phyloP scores from a whole-genome alignment of 352 stramenopile genomes.

The Peronospora destructor region DNA sequence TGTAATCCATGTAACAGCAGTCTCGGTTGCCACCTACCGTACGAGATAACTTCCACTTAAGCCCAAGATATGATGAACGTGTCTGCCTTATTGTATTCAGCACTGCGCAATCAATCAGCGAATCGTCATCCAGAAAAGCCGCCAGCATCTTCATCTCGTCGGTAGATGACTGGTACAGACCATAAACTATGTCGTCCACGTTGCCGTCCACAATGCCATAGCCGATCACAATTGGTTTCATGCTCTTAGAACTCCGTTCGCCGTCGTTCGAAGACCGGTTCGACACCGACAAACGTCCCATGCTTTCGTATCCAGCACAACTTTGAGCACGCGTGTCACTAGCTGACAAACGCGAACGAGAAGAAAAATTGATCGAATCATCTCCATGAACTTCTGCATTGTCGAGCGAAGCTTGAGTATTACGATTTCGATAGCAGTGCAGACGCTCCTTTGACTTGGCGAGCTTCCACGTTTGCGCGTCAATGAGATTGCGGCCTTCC shows the following conservation, averaged over 20 bases:
- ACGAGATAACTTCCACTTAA: slow-evolving; percentile 69
- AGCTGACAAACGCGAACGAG: slow-evolving; percentile 22
- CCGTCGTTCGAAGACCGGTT: slow-evolving; percentile 29
- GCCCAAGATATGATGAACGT: slow-evolving; percentile 49
- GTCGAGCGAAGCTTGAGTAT: slow-evolving; percentile 23
- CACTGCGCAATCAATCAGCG: slow-evolving; percentile 57
- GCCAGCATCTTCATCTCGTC: slow-evolving; percentile 56
- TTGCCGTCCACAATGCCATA: slow-evolving; percentile 40
- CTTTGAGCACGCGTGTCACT: slow-evolving; percentile 26
- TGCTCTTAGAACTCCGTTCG: slow-evolving; percentile 39
- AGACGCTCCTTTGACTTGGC: slow-evolving; percentile 60
- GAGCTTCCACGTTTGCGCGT: slow-evolving; percentile 59
- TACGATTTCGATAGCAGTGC: slow-evolving; percentile 48
- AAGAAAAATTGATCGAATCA: slow-evolving; percentile 22
- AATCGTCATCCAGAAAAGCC: slow-evolving; percentile 43
- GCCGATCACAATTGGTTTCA: slow-evolving; percentile 40
- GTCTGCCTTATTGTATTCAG: slow-evolving; percentile 50
- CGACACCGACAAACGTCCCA: slow-evolving; percentile 17
- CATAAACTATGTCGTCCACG: slow-evolving; percentile 51
- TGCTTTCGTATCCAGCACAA: slow-evolving; percentile 22
- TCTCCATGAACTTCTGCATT: not conserved
- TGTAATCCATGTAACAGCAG: slow-evolving; percentile 62
- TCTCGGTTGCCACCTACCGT: slow-evolving; percentile 70
- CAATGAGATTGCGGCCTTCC: slow-evolving; percentile 48
- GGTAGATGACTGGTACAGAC: slow-evolving; percentile 41